Evolutionary conservation across 2,329 filamentous ascomycete species (phyloP).

Genomic region (Xylariaceae sp.): DNA sequence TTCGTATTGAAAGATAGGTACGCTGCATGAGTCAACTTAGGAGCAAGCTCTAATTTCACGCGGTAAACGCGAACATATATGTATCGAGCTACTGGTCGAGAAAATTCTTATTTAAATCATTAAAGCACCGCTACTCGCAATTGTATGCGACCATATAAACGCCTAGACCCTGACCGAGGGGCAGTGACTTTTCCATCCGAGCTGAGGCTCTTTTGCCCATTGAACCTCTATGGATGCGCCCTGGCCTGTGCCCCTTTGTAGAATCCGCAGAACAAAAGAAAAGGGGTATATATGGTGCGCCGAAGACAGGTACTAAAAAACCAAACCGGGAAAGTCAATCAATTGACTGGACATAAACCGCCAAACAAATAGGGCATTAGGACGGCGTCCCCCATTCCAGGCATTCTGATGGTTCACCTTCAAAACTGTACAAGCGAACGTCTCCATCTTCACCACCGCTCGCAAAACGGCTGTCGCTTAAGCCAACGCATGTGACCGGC

Average conservation of each 20-base stretch:
- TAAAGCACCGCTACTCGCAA: constrained; percentile 1
- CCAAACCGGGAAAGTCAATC: not conserved
- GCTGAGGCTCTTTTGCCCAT: constrained; percentile 9
- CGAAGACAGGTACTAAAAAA: constrained; percentile 10
- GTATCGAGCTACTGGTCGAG: not conserved
- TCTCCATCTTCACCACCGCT: constrained; percentile 95
- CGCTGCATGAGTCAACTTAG: constrained; percentile 4
- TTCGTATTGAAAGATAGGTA: no score
- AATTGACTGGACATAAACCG: not conserved
- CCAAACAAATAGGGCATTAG: constrained; percentile 37
- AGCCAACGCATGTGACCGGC: constrained; percentile 89
- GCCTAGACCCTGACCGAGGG: constrained; percentile 9
- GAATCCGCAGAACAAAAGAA: constrained; percentile 5
- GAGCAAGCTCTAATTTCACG: not conserved
- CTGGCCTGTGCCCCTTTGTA: constrained; percentile 18
- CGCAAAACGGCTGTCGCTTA: constrained; percentile 88
- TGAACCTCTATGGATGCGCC: constrained; percentile 21
- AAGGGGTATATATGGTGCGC: constrained; percentile 28
- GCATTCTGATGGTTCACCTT: constrained; percentile 53
- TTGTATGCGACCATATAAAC: constrained; percentile 11
- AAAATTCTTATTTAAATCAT: not conserved
- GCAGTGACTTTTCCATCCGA: constrained; percentile 8
- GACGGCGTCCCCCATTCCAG: constrained; percentile 60
- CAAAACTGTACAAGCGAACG: constrained; percentile 83
- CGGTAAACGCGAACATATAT: not conserved